A percentile compares a stretch with the other conserved stretches of the same genome.
These are phyloP conservation scores for Candida silvatica DNA, from an alignment of 805 yeast genomes.

Conservation along the genomic window DNA sequence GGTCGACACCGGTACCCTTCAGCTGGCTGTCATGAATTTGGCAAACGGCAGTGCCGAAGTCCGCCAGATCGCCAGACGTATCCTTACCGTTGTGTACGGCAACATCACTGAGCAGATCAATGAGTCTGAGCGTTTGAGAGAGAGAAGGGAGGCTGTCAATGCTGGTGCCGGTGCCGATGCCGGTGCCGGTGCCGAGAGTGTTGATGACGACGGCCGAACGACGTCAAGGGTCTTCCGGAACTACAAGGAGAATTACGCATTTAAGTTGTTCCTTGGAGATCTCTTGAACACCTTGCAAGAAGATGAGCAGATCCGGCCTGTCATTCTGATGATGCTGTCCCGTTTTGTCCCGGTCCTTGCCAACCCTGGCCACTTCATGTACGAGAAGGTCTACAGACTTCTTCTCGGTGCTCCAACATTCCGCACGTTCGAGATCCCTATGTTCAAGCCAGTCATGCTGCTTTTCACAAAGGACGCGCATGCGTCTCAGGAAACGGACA, in stretches of 20 bases:
- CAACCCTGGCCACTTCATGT: slow-evolving; percentile 67
- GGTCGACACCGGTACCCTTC: slow-evolving; percentile 48
- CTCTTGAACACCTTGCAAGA: slow-evolving; percentile 29
- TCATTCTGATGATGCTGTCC: slow-evolving; percentile 49
- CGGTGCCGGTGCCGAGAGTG: background rate
- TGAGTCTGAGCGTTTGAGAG: slow-evolving; percentile 12
- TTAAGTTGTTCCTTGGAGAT: slow-evolving; percentile 45
- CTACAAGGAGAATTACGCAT: slow-evolving; percentile 46
- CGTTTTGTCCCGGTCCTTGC: slow-evolving; percentile 47
- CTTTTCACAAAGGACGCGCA: slow-evolving; percentile 19
- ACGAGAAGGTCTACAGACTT: slow-evolving; percentile 64
- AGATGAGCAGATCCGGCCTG: slow-evolving; percentile 27
- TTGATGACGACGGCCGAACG: background rate
- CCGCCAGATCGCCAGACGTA: slow-evolving; percentile 29
- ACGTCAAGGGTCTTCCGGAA: no score
- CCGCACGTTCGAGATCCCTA: slow-evolving; percentile 34
- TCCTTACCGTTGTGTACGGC: slow-evolving; percentile 36
- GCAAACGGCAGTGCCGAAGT: slow-evolving; percentile 25
- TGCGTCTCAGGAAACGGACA: slow-evolving; percentile 7
- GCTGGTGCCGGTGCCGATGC: background rate
- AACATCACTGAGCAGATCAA: slow-evolving; percentile 31
- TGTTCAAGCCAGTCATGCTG: slow-evolving; percentile 31
- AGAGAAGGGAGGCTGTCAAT: slow-evolving; percentile 7
- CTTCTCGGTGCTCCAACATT: slow-evolving; percentile 47
- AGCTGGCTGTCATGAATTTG: slow-evolving; percentile 38